phyloP scores from a whole-genome alignment of 2,329 filamentous ascomycete species.

The Fusarium sp. region DNA sequence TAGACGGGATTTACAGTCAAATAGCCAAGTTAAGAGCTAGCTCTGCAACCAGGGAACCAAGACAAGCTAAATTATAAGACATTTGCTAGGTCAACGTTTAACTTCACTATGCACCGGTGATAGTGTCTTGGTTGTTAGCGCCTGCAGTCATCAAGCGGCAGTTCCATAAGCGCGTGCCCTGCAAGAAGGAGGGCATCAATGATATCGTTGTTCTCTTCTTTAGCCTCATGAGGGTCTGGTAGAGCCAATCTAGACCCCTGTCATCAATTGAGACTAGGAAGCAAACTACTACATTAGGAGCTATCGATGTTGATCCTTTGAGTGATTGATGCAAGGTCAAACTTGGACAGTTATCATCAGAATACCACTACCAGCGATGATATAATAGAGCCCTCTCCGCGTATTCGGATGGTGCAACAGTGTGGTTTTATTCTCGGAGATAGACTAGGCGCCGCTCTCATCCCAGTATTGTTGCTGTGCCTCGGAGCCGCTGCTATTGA shows the following conservation, averaged over 20 bases:
- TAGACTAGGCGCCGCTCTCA: neutral
- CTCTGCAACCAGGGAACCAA: constrained; percentile 12
- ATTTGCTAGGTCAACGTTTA: constrained; percentile 1
- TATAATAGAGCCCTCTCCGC: neutral
- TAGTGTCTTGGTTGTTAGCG: constrained; percentile 28
- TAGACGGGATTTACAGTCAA: neutral
- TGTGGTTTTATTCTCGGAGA: neutral
- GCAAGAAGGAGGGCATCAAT: constrained; percentile 11
- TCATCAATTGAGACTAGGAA: constrained; percentile 9
- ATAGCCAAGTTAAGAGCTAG: neutral
- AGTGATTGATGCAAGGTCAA: constrained; percentile 7
- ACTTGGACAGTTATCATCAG: neutral
- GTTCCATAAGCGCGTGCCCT: constrained; percentile 19
- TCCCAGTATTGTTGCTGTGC: constrained; percentile 7
- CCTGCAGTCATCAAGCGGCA: constrained; percentile 20
- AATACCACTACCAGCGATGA: neutral
- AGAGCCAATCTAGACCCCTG: constrained; percentile 1
- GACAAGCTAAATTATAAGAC: constrained; percentile 5
- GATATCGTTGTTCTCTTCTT: neutral
- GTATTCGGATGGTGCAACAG: neutral
- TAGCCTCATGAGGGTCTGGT: neutral
- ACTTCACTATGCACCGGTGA: neutral
- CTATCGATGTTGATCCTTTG: constrained; percentile 3
- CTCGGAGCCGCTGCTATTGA: constrained; percentile 14
- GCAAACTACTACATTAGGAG: constrained; percentile 14